A percentile compares a stretch with the other conserved stretches of the same genome.
phyloP scores from a whole-genome alignment of 1,284 basidiomycete species.

The Naganishia sp. region DNA sequence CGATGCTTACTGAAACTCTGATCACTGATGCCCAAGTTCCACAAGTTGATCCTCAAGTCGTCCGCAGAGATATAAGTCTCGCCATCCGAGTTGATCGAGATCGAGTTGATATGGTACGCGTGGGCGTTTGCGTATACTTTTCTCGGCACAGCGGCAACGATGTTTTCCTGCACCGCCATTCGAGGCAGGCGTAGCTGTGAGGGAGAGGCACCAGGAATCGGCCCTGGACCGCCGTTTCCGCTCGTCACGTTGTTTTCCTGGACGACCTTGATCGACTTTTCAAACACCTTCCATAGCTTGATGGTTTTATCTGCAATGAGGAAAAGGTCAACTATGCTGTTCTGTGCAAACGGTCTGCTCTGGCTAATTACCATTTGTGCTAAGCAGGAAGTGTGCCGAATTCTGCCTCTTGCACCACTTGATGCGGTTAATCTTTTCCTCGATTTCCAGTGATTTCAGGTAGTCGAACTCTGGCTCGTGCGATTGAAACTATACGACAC shows the following conservation, averaged over 20 bases:
- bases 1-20: slow-evolving; percentile 91
- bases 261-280: slow-evolving; percentile 94
- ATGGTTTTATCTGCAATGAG: slow-evolving; percentile 88
- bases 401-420: slow-evolving; percentile 99
- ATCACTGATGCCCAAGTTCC: slow-evolving; percentile 98
- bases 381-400: slow-evolving; percentile 92
- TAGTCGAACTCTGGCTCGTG: slow-evolving; percentile 99
- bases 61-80: slow-evolving; percentile 99
- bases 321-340: not conserved
- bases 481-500: slow-evolving; percentile 69
- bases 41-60: slow-evolving; percentile 94
- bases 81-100: slow-evolving; percentile 98
- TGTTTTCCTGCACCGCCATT: slow-evolving; percentile 92
- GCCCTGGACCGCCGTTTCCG: slow-evolving; percentile 59
- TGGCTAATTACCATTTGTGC: slow-evolving; percentile 76
- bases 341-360: not conserved
- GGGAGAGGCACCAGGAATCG: slow-evolving; percentile 54
- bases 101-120: slow-evolving; percentile 99
- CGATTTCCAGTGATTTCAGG: slow-evolving; percentile 98
- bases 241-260: slow-evolving; percentile 94
- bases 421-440: slow-evolving; percentile 99
- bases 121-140: slow-evolving; percentile 99
- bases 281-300: slow-evolving; percentile 99
- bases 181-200: slow-evolving; percentile 74
- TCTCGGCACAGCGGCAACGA: slow-evolving; percentile 95